Evolutionary conservation across 2,329 filamentous ascomycete genomes (phyloP), one percentile per base, ranked within the genome.

Genomic region (Trichophyton benhamiae): DNA sequence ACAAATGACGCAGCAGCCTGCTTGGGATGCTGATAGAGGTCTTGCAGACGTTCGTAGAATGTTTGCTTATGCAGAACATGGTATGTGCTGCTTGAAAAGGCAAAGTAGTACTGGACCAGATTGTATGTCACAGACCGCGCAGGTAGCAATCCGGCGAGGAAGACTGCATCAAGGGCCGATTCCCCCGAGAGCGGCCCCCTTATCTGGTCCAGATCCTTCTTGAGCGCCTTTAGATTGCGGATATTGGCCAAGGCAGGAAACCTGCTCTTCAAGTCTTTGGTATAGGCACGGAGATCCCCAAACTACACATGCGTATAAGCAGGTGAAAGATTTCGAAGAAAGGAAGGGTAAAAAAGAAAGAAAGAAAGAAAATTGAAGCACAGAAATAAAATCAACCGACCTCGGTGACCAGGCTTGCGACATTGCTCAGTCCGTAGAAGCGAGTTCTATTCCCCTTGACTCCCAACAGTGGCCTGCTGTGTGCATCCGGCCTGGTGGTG

Each of bases 51-150:
- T n/a, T 64, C 65, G n/a, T 72, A 65, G 49, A 77, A 77, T 0
- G 74, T 71, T 4, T 74, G 75, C 11, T 70, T 68, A 63, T 77
- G 75, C 6, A 77, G 65, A 36, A 77, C 71, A 6, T 72, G 72
- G 62, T 76, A 70, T 2, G 70, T 72, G 2, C 71, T 72, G 61
- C 77, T 75, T 5, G 76, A 67, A 63, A 74, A 74, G 15, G 68
- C 69, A 62, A 77, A 66, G 59, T 77, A 78, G 38, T 74, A 59
- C 7, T 68, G 61, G 6, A 76, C 68, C 25, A 77, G 64, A 60
- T 71, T 71, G 60, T 77, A 75, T 0, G 72, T 71, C 1, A 73
- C 67, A 1, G 65, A 64, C 17, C 72, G 70, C 17, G 68, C 65
- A 0, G 75, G 75, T 8, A 77, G 65, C 59, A 75, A 65, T 20